Evolutionary conservation across 2,329 filamentous ascomycete species (phyloP).

Genomic region (Coniochaeta sp.): DNA sequence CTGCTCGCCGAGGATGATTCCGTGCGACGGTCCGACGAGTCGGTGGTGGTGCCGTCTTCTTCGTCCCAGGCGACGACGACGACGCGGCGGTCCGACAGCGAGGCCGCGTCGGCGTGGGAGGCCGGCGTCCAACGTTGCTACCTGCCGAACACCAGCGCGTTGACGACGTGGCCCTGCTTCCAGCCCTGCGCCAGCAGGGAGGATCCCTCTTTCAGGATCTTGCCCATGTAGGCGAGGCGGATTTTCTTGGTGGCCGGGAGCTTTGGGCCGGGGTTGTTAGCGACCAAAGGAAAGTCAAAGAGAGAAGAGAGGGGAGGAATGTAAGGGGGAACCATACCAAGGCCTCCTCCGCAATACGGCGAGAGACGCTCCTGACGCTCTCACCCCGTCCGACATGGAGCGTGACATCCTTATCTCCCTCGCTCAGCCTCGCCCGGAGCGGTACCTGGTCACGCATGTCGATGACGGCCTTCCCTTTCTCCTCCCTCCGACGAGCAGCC

Average conservation of each 20-base stretch:
- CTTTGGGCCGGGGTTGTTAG: constrained; percentile 29
- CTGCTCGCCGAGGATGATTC: background rate
- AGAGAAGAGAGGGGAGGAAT: background rate
- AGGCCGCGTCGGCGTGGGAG: background rate
- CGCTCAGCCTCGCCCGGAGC: constrained; percentile 58
- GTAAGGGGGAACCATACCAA: constrained; percentile 46
- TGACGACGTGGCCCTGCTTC: constrained; percentile 67
- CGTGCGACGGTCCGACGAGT: background rate
- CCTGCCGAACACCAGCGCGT: constrained; percentile 60
- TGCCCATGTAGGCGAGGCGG: constrained; percentile 74
- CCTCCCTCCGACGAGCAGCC: constrained; percentile 28
- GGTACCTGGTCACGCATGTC: constrained; percentile 42
- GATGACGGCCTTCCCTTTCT: constrained; percentile 44
- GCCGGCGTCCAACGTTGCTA: constrained; percentile 18
- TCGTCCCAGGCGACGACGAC: no score
- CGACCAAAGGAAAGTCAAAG: background rate
- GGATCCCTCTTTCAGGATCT: constrained; percentile 62
- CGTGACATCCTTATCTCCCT: constrained; percentile 56
- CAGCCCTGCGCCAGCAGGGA: constrained; percentile 66
- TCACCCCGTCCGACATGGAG: constrained; percentile 53
- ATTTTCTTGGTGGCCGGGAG: constrained; percentile 52
- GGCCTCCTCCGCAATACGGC: constrained; percentile 56
- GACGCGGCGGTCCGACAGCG: background rate
- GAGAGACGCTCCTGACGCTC: constrained; percentile 54
- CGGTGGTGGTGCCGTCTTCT: no score